Evolutionary conservation across 257 asterid species (phyloP).

Genomic region (Solanum medicagineum): DNA sequence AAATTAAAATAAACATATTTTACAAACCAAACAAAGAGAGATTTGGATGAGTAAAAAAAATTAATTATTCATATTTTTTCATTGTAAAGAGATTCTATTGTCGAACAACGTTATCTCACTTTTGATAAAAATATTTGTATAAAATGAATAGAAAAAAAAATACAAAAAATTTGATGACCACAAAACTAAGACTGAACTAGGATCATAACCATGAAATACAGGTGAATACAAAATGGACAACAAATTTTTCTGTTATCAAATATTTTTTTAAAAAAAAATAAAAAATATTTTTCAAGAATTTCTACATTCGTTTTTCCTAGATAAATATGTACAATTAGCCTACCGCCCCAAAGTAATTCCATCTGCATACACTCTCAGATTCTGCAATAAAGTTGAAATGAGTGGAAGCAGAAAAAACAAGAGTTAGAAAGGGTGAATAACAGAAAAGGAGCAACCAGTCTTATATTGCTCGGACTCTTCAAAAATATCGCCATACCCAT

Average conservation of each 20-base stretch:
- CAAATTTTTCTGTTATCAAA: neutral
- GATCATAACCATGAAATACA: neutral
- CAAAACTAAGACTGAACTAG: neutral
- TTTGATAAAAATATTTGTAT: neutral
- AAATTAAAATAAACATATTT: neutral
- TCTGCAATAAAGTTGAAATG: slow-evolving; percentile 11
- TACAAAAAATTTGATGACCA: neutral
- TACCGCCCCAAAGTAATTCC: neutral
- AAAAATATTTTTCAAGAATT: neutral
- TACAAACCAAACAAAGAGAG: neutral
- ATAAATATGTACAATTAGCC: slow-evolving; percentile 18
- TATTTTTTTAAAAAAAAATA: neutral
- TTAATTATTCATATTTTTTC: neutral
- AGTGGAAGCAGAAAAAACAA: neutral
- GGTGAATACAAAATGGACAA: neutral
- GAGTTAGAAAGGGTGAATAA: neutral
- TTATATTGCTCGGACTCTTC: neutral
- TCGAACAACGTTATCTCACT: neutral
- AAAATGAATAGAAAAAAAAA: neutral
- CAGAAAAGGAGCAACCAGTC: neutral
- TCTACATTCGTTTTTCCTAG: slow-evolving; percentile 1
- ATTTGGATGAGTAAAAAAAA: neutral
- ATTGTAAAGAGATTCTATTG: neutral
- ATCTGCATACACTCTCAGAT: slow-evolving; percentile 6
- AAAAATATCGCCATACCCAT: neutral